Evolutionary conservation across 2,329 filamentous ascomycete genomes (phyloP), one percentile per base, ranked within the genome.

Genomic region (Aphanocladium album): DNA sequence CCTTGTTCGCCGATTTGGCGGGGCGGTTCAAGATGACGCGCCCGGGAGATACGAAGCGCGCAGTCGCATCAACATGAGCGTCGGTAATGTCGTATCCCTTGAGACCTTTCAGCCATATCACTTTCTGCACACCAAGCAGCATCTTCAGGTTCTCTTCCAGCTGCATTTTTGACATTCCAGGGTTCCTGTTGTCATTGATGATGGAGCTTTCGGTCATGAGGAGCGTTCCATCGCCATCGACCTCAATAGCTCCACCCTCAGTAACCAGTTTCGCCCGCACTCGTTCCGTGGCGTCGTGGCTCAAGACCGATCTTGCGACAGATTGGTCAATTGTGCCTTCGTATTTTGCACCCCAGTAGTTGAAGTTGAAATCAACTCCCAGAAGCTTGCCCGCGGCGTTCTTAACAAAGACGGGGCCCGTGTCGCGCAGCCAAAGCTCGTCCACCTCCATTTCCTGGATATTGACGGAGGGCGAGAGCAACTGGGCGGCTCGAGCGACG

Each of bases 331-430:
- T 39, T 11, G 58, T 49, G 25, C 53, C 54, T 11, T 21, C 12
- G 25, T 57, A 60, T 21, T 58, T 61, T 17, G 53, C 50, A 23
- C 62, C 62, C 62, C 62, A 63, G 27, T 55, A 57, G 23, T 63
- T 63, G 54, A 63, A 63, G 54, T 63, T 62, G 46, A 61, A 59
- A 17, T 63, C 58, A n/a, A 63, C n/a, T 3, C 58, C 62, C 11
- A 57, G 69, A 63, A 71, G 67, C 27, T 72, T 70, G 4, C 72
- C 70, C 64, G 75, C 70, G 41, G 72, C 68, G 53, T 77, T 76
- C 68, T 77, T 78, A 66, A 81, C 74, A 80, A 80, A 84, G 70
- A 82, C 80, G 62, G 76, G 73, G 30, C 79, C 79, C 12, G 76
- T 74, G 41, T 80, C 80, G 57, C 60, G 60, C 1, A 61, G 52